These are phyloP conservation scores for Picea glauca DNA, from an alignment of 75 land plant species.

Conservation along the genomic window DNA sequence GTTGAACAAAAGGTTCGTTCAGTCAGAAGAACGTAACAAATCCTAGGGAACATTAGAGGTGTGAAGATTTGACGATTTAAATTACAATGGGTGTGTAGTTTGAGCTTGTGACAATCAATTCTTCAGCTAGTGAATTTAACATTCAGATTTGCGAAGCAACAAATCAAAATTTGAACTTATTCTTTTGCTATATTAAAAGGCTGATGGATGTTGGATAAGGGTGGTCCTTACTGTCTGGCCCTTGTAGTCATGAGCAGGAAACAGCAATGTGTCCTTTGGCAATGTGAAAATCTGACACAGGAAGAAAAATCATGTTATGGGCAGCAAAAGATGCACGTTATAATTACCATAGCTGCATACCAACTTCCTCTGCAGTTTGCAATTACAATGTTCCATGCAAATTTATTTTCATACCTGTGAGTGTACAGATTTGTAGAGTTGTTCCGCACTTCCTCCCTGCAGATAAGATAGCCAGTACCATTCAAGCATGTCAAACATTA, in stretches of 20 bases:
- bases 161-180: background rate
- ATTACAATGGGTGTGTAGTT: background rate
- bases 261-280: slow-evolving; percentile 80
- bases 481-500: slow-evolving; percentile 3
- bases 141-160: background rate
- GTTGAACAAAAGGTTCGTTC: background rate
- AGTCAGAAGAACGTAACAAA: background rate
- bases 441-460: slow-evolving; percentile 88
- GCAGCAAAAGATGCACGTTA: background rate
- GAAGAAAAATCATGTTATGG: background rate
- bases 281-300: slow-evolving; percentile 74
- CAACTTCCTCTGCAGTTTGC: background rate
- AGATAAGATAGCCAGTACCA: slow-evolving; percentile 33
- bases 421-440: slow-evolving; percentile 90
- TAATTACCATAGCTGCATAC: background rate
- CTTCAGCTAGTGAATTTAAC: too few relatives aligned
- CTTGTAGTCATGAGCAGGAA: slow-evolving; percentile 97
- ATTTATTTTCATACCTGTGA: slow-evolving; percentile 58
- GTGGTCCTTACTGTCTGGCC: slow-evolving; percentile 72
- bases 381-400: background rate
- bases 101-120: background rate
- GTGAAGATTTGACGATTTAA: background rate
- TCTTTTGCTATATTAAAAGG: background rate
- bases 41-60: background rate
- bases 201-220: background rate